Conservation (phyloP, 2,329 filamentous ascomycete genomes). For the Botrytis elliptica region DNA sequence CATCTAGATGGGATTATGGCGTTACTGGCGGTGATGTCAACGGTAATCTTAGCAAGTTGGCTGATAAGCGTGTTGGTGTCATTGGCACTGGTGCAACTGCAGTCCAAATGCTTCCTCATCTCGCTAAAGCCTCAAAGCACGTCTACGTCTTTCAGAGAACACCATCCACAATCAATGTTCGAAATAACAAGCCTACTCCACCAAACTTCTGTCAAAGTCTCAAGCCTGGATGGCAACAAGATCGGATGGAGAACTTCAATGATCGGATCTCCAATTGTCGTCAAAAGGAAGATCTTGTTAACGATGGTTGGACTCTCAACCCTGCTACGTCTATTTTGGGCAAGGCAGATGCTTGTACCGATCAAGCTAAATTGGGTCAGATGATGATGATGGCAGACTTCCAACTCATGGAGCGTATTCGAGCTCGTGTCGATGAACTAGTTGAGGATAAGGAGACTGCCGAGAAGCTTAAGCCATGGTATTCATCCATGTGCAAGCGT, state of each 20-base stretch:
- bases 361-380: slow-evolving; percentile 7
- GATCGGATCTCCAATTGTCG: slow-evolving; percentile 47
- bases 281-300: slow-evolving; percentile 51
- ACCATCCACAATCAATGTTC: slow-evolving; percentile 59
- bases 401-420: slow-evolving; percentile 20
- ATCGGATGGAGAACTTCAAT: slow-evolving; percentile 22
- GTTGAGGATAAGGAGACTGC: slow-evolving; percentile 42
- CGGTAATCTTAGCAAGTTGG: slow-evolving; percentile 39
- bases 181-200: slow-evolving; percentile 49
- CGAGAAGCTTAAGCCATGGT: slow-evolving; percentile 52
- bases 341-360: not conserved
- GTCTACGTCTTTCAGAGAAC: slow-evolving; percentile 57
- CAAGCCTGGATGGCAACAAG: slow-evolving; percentile 22
- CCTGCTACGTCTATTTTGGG: slow-evolving; percentile 40
- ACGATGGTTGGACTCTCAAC: slow-evolving; percentile 52
- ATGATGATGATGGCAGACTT: slow-evolving; percentile 21
- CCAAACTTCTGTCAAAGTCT: slow-evolving; percentile 25
- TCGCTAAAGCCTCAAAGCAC: slow-evolving; percentile 50
- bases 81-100: slow-evolving; percentile 61
- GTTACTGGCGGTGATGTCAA: slow-evolving; percentile 39
- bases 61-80: slow-evolving; percentile 54
- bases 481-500: slow-evolving; percentile 54
- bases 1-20: slow-evolving; percentile 59
- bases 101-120: slow-evolving; percentile 57
- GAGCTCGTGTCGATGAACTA: slow-evolving; percentile 42